phyloP scores from a whole-genome alignment of 2,329 filamentous ascomycete genomes.

The Xylaria sp. region DNA sequence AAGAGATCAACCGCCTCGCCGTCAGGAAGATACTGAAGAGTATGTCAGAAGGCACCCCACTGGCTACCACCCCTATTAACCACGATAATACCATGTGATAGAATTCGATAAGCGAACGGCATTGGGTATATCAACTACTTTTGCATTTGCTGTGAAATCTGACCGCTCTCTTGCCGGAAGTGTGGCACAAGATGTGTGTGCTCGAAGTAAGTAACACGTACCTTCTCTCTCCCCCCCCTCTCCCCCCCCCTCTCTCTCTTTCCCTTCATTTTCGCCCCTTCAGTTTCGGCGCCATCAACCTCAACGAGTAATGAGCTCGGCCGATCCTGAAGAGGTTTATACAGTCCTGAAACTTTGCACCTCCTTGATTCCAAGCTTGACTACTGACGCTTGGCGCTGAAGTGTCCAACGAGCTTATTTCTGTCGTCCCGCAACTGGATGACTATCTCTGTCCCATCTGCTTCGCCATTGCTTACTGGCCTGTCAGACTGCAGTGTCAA shows the following conservation, averaged over 20 bases:
- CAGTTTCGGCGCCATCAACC: neutral
- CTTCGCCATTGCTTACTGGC: conserved; percentile 81
- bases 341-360: too few species aligned
- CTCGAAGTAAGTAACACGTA: conserved; percentile 51
- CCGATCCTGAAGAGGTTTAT: neutral
- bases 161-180: conserved; percentile 71
- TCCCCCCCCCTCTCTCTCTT: neutral
- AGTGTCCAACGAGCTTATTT: conserved; percentile 77
- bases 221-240: neutral
- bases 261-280: neutral
- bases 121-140: conserved; percentile 72
- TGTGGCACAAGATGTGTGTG: conserved; percentile 80
- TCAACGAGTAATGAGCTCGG: neutral
- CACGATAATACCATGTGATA: conserved; percentile 50
- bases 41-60: conserved; percentile 51
- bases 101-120: conserved; percentile 89
- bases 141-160: conserved; percentile 68
- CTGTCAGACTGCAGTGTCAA: conserved; percentile 78
- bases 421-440: conserved; percentile 81
- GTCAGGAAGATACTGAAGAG: conserved; percentile 88
- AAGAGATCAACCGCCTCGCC: conserved; percentile 83
- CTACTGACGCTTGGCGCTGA: conserved; percentile 47
- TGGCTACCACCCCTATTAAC: conserved; percentile 7
- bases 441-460: conserved; percentile 88
- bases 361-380: neutral